A percentile compares a stretch with the other conserved stretches of the same genome.
Conservation (phyloP, 1,284 basidiomycete species). For the Rhodotorula sp. region DNA sequence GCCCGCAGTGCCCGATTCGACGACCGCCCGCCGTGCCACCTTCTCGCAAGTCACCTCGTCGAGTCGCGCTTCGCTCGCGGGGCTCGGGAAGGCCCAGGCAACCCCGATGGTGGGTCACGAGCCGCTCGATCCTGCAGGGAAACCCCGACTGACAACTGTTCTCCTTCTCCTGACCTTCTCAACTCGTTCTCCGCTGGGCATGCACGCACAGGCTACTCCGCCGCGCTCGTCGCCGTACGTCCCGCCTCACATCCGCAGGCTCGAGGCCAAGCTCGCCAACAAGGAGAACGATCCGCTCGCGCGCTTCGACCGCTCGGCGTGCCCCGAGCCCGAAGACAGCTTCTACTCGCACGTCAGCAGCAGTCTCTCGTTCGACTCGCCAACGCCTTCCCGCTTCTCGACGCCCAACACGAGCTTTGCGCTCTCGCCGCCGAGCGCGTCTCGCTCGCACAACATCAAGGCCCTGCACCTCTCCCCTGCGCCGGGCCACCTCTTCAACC, state of each 20-base stretch:
- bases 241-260: constrained; percentile 8
- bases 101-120: neutral
- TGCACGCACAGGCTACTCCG: neutral
- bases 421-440: neutral
- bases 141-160: neutral
- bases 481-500: neutral
- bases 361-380: neutral
- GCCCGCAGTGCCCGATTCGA: too few relatives aligned
- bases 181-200: neutral
- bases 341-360: constrained; percentile 18
- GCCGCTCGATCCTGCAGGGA: neutral
- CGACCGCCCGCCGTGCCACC: neutral
- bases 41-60: constrained; percentile 3
- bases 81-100: neutral
- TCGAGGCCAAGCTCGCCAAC: neutral
- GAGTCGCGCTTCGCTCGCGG: neutral
- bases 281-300: constrained; percentile 5
- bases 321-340: constrained; percentile 27
- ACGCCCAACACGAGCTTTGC: constrained; percentile 13
- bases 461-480: neutral
- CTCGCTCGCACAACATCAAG: neutral
- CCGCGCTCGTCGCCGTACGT: neutral
- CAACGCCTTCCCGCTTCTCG: neutral
- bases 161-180: neutral
- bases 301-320: constrained; percentile 15